Evolutionary conservation across 148 eudicot species (phyloP), one percentile per base, ranked within the genome.

Genomic region (Heliosperma pusillum): DNA sequence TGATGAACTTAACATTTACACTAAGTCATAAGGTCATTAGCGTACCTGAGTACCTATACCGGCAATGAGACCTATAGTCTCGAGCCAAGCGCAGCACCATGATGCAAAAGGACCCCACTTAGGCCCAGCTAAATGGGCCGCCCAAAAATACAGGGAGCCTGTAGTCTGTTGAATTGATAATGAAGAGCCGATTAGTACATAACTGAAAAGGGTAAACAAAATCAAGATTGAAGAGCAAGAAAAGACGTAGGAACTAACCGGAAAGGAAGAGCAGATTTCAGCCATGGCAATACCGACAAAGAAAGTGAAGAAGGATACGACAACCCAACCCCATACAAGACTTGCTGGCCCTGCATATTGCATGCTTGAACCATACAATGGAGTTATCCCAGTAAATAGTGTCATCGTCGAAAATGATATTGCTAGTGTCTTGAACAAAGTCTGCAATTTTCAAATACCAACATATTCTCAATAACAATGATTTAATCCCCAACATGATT

Each of bases 61-160:
- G 9, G 89, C 88, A 16, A 88, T 80, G 52, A 88, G 86, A 10
- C 92, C 92, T 20, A 88, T 88, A 3, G 92, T 78, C 82, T 88
- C 92, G 16, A 88, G 88, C 89, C 92, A 86, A 5, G 92, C 89
- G 62, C 92, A 88, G 65, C 92, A 88, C 92, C 92, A 88, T 17
- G 92, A 88, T 66, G 92, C 88, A 82, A 88, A 86, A 2, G 89
- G 92, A 2, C 92, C 92, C 92, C 92, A 88, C 74, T 72, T 85
- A 0, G 89, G 89, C 17, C 92, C 92, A 7, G 89, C 89, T 77
- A 88, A 78, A 85, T 88, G 92, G 1, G 89, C 92, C 65, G 89
- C 89, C 92, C 92, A 88, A 66, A 88, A 88, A 71, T 88, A 88
- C 29, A 87, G 88, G 30, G 92, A 88, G 42, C 92, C 92, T 69